Conservation (phyloP, 75 land plant species). For the Pseudotsuga menziesii region DNA sequence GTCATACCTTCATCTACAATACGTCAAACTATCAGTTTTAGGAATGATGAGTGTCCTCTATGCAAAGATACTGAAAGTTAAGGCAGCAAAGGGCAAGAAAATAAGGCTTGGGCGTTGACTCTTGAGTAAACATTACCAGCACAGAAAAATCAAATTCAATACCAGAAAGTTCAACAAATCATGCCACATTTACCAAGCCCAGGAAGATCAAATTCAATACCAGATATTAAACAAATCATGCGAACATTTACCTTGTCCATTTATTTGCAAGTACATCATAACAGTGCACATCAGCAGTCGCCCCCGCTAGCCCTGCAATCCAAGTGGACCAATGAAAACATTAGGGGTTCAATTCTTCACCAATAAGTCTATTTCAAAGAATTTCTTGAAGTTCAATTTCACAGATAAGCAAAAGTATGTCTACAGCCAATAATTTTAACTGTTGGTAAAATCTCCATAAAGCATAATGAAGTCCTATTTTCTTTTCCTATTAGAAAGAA, state of each 20-base stretch:
- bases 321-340: constrained; percentile 2
- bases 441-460: neutral
- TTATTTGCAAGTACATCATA: constrained; percentile 82
- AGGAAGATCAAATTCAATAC: neutral
- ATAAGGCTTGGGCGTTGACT: too few species aligned
- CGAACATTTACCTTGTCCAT: constrained; percentile 73
- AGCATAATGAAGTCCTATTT: neutral
- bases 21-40: neutral
- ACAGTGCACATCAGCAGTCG: constrained; percentile 97
- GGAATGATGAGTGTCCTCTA: neutral
- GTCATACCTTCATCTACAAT: neutral
- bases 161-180: neutral
- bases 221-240: neutral
- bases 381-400: neutral
- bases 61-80: neutral
- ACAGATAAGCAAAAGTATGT: neutral
- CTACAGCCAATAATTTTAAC: neutral
- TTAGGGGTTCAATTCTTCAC: neutral
- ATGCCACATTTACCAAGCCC: constrained; percentile 34
- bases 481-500: neutral
- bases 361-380: neutral
- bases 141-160: neutral
- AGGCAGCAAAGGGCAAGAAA: too few species aligned
- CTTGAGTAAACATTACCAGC: neutral
- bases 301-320: constrained; percentile 87